Evolutionary conservation across 139 green algal species (phyloP).

Genomic region (Chlorella sp.): DNA sequence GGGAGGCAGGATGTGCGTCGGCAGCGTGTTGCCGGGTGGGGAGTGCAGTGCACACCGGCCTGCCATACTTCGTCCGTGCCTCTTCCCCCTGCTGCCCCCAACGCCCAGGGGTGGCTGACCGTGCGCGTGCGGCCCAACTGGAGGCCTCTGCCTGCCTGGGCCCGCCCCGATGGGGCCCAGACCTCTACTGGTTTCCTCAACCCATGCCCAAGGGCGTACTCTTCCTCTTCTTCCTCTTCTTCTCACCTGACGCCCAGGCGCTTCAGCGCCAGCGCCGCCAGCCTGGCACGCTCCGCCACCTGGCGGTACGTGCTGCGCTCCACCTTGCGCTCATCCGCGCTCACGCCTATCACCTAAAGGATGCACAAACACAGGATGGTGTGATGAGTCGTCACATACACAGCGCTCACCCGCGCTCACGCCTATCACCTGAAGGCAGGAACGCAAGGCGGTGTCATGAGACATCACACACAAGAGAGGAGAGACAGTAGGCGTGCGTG

Average conservation of each 20-base stretch:
- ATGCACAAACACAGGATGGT: too few relatives aligned
- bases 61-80: neutral
- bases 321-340: neutral
- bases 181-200: too few relatives aligned
- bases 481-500: neutral
- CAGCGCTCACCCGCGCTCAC: neutral
- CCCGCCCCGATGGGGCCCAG: too few relatives aligned
- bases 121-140: too few relatives aligned
- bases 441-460: neutral
- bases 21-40: neutral
- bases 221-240: neutral
- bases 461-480: neutral
- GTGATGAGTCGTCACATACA: neutral
- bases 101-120: too few relatives aligned
- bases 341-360: neutral
- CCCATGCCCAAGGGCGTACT: too few relatives aligned
- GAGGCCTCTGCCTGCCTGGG: too few relatives aligned
- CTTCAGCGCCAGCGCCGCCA: constrained; percentile 69
- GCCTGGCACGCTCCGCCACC: constrained; percentile 48
- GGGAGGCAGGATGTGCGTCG: neutral
- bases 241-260: constrained; percentile 67
- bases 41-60: too few relatives aligned
- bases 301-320: constrained; percentile 42
- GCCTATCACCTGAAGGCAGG: neutral
- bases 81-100: too few relatives aligned